phyloP scores from a whole-genome alignment of 345 rosid genomes.

The Populus simonii region DNA sequence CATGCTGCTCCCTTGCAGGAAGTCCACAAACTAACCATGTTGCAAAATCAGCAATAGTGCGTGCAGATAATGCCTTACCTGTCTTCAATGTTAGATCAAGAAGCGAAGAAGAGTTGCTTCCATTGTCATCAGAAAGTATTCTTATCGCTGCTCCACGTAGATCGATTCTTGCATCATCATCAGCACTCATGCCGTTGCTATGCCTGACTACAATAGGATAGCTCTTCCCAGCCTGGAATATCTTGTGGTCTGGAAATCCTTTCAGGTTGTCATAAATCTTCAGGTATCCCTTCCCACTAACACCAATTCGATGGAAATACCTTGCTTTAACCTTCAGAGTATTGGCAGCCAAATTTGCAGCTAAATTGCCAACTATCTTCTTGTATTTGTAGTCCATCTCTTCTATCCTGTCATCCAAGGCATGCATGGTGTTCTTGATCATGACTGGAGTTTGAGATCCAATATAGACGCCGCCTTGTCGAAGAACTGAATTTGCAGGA shows the following conservation, averaged over 20 bases:
- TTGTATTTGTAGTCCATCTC: constrained; percentile 64
- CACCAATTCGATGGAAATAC: constrained; percentile 67
- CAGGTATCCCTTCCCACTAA: constrained; percentile 48
- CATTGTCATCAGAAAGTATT: constrained; percentile 35
- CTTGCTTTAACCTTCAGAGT: constrained; percentile 63
- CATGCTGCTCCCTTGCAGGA: constrained; percentile 57
- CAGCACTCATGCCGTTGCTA: constrained; percentile 69
- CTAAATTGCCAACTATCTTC: constrained; percentile 59
- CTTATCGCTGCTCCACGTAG: constrained; percentile 62
- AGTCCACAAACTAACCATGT: constrained; percentile 74
- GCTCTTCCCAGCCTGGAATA: constrained; percentile 46
- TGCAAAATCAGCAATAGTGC: constrained; percentile 58
- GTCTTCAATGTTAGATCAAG: constrained; percentile 68
- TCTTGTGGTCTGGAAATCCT: constrained; percentile 49
- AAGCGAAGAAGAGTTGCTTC: constrained; percentile 26
- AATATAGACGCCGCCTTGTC: constrained; percentile 52
- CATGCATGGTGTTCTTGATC: constrained; percentile 59
- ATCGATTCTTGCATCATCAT: constrained; percentile 71
- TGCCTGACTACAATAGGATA: constrained; percentile 50
- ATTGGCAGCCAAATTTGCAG: constrained; percentile 56
- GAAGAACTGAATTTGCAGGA: constrained; percentile 51
- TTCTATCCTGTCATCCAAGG: constrained; percentile 65
- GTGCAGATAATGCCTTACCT: constrained; percentile 63
- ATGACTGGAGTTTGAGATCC: constrained; percentile 57
- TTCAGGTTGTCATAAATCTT: constrained; percentile 44